Evolutionary conservation across 1,139 yeast genomes (phyloP).

Genomic region (Chernovozyma aurita): DNA sequence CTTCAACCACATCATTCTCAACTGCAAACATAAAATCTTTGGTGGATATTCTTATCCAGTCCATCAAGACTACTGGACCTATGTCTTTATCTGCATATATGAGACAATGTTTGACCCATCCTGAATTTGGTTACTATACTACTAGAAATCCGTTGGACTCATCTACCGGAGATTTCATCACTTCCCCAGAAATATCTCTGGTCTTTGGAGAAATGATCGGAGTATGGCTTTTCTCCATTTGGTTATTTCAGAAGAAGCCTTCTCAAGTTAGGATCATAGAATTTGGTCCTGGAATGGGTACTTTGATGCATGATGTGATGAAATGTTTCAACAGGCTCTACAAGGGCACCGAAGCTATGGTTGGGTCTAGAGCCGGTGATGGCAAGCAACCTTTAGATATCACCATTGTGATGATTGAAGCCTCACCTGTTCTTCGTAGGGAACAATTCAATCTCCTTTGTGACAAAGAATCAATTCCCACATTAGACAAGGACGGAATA

Average conservation of each 20-base stretch:
- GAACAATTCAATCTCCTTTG: constrained; percentile 55
- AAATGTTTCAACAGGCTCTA: constrained; percentile 41
- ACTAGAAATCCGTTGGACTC: constrained; percentile 70
- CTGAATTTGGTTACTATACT: constrained; percentile 75
- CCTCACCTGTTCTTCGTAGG: constrained; percentile 59
- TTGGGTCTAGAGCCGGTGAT: no score
- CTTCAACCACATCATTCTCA: not conserved
- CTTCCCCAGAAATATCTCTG: constrained; percentile 85
- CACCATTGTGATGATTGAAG: constrained; percentile 63
- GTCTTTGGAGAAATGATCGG: constrained; percentile 88
- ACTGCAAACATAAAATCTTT: constrained; percentile 22
- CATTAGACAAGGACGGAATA: constrained; percentile 1
- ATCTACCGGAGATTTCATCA: constrained; percentile 66
- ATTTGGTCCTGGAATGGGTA: constrained; percentile 86
- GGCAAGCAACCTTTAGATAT: constrained; percentile 17
- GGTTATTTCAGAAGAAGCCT: constrained; percentile 58
- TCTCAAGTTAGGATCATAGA: constrained; percentile 56
- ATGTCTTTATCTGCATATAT: constrained; percentile 68
- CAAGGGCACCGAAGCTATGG: constrained; percentile 15
- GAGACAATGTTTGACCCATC: constrained; percentile 81
- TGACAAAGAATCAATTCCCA: constrained; percentile 10
- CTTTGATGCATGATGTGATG: constrained; percentile 66
- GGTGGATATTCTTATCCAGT: constrained; percentile 42
- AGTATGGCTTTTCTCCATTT: constrained; percentile 60
- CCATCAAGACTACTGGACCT: constrained; percentile 73